Base-by-base conservation (phyloP, 1,284 basidiomycete species). In the Golubevia sp. region DNA sequence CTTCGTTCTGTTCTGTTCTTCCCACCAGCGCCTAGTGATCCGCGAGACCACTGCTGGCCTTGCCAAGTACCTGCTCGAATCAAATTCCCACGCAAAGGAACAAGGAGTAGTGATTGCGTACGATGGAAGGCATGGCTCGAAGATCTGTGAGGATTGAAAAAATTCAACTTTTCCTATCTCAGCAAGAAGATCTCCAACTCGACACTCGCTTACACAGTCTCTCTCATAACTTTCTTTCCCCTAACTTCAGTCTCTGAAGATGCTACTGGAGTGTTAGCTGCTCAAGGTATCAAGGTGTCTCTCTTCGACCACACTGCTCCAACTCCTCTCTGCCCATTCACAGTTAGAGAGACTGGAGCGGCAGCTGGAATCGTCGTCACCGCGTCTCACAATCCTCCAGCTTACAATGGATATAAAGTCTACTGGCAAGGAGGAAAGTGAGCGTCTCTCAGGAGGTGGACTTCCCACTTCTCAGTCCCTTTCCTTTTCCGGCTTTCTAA, bases 61-160 rank as follows among this genome's bases (percentile, higher is more conserved):
- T 0, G 74, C 74, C 0, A 56, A 66, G 26, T 70, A 72, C 44
- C 66, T 77, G 6, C 50, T 71, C 3, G 63, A 70, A 51, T 61
- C 58, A 50, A 64, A 73, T 59, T 25, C 50, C 23, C 59, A 52
- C 8, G 64, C 64, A 4, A 63, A 63, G 49, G 18, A 56, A 21
- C 59, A 73, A 24, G 70, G 76, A n/a, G 76, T 77, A n/a, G 76
- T 73, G 11, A 74, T 77, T 51, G 76, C 73, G 18, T 77, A 76
- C 51, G 76, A 77, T 23, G 76, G 76, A 8, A 61, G 76, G 2
- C 76, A 73, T 53, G 73, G 73, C 44, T 71, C 67, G 59, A 71
- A 66, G 23, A 63, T 68, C 11, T 75, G 62, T 56, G 23, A 26
- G 51, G n/a, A n/a, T n/a, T n/a, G n/a, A n/a, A n/a, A n/a, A n/a